Evolutionary conservation across 2,329 filamentous ascomycete genomes (phyloP), one percentile per base, ranked within the genome.

Genomic region (Pseudocercospora musae): DNA sequence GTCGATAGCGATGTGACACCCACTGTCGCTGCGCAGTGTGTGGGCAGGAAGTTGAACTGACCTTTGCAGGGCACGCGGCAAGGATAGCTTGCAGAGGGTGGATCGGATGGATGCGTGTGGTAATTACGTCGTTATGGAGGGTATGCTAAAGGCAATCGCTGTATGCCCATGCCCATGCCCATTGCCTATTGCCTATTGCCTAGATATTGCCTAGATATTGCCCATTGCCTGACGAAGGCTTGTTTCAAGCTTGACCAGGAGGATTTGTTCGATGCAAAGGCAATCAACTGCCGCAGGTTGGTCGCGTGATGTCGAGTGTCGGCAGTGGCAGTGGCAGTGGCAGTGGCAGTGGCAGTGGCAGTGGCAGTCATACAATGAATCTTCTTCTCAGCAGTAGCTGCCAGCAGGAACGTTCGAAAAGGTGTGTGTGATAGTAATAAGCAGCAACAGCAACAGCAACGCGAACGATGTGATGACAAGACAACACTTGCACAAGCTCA

Each of bases 91-190:
- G 50, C 50, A 13, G 48, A 10, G 13, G n/a, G n/a, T n/a, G n/a
- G n/a, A n/a, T n/a, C n/a, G n/a, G n/a, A n/a, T n/a, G n/a, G 5
- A 27, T 25, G 23, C 50, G 18, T 5, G 7, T 20, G 29, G 27
- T 54, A 25, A 52, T 37, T 37, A 37, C 10, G 27, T 37, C 3
- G 23, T n/a, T 54, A 27, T 50, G 2, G 48, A 29, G 48, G 8
- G 48, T 50, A 50, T 50, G 8, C 48, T 50, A 23, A 27, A 50
- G 48, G 48, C n/a, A 50, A 50, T 50, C 48, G 48, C 48, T 50
- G 48, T 11, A 27, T 50, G 48, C n/a, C n/a, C n/a, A n/a, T n/a
- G n/a, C n/a, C n/a, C n/a, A n/a, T n/a, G n/a, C n/a, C n/a, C n/a
- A n/a, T n/a, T n/a, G n/a, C n/a, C n/a, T n/a, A n/a, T n/a, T n/a